Evolutionary conservation across 495 filamentous ascomycete genomes (phyloP).

Genomic region (Aspergillus kassunensis): DNA sequence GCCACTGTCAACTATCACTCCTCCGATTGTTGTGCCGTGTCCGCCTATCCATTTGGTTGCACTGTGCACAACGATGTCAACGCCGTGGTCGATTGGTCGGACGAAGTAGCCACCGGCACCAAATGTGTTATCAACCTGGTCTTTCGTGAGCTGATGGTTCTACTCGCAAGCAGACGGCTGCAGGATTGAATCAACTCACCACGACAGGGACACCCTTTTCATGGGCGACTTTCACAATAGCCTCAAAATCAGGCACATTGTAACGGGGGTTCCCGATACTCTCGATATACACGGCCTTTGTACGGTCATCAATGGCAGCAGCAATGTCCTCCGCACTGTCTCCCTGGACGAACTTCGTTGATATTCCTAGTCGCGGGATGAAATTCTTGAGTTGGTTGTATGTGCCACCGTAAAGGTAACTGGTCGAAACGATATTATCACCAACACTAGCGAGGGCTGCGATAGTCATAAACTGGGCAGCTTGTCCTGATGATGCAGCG

Average conservation of each 20-base stretch:
- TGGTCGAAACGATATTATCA: slow-evolving; percentile 93
- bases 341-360: slow-evolving; percentile 83
- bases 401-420: slow-evolving; percentile 92
- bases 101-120: slow-evolving; percentile 91
- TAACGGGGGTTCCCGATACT: slow-evolving; percentile 94
- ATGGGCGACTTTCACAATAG: slow-evolving; percentile 74
- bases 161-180: neutral
- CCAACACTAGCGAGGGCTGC: slow-evolving; percentile 76
- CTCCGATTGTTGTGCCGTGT: slow-evolving; percentile 92
- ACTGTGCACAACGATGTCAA: slow-evolving; percentile 91
- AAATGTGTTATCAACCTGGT: slow-evolving; percentile 90
- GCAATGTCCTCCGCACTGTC: slow-evolving; percentile 82
- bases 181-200: too few species aligned
- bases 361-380: slow-evolving; percentile 80
- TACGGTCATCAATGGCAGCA: slow-evolving; percentile 86
- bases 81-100: slow-evolving; percentile 87
- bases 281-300: slow-evolving; percentile 95
- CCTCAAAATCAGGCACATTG: slow-evolving; percentile 88
- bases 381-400: slow-evolving; percentile 98
- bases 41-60: slow-evolving; percentile 99
- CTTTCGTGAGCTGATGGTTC: neutral
- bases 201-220: slow-evolving; percentile 80
- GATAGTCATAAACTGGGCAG: slow-evolving; percentile 93
- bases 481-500: slow-evolving; percentile 85
- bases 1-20: slow-evolving; percentile 85